Conservation (phyloP, 352 stramenopile genomes). For the Phytophthora pinifolia region DNA sequence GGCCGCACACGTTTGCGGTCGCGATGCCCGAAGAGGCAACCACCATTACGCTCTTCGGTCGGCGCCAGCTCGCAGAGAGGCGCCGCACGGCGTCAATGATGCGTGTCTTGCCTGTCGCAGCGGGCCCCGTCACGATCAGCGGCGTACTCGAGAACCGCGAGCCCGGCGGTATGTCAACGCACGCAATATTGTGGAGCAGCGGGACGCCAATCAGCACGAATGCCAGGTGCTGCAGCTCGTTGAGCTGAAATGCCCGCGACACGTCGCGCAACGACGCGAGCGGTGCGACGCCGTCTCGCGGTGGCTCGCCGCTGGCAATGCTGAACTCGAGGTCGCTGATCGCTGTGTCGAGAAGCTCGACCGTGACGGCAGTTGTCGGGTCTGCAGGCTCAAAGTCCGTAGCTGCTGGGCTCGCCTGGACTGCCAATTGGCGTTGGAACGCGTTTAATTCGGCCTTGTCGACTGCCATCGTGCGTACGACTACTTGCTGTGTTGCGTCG, state of each 20-base stretch:
- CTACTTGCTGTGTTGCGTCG: no score
- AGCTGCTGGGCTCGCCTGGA: no score
- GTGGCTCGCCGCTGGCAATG: no score
- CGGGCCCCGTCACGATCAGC: background rate
- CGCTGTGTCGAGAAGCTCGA: background rate
- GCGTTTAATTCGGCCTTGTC: no score
- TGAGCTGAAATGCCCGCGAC: background rate
- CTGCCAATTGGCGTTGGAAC: no score
- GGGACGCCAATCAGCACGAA: slow-evolving; percentile 8
- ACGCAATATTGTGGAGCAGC: slow-evolving; percentile 7
- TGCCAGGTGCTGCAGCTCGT: slow-evolving; percentile 3
- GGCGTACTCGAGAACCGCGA: background rate
- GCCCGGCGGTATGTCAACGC: background rate
- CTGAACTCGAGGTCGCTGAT: background rate
- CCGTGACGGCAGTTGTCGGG: background rate
- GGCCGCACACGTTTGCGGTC: slow-evolving; percentile 14
- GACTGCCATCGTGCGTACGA: no score
- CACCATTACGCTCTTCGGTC: slow-evolving; percentile 3
- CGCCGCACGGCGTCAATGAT: slow-evolving; percentile 16
- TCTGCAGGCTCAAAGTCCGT: no score
- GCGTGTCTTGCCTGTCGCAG: background rate
- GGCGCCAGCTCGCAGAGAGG: slow-evolving; percentile 2
- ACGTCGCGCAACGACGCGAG: slow-evolving; percentile 3
- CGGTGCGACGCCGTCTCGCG: background rate
- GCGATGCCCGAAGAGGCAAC: slow-evolving; percentile 19